These are phyloP conservation scores for Sistotremastrum suecicum DNA, from an alignment of 768 basidiomycete genomes.

Conservation along the genomic window DNA sequence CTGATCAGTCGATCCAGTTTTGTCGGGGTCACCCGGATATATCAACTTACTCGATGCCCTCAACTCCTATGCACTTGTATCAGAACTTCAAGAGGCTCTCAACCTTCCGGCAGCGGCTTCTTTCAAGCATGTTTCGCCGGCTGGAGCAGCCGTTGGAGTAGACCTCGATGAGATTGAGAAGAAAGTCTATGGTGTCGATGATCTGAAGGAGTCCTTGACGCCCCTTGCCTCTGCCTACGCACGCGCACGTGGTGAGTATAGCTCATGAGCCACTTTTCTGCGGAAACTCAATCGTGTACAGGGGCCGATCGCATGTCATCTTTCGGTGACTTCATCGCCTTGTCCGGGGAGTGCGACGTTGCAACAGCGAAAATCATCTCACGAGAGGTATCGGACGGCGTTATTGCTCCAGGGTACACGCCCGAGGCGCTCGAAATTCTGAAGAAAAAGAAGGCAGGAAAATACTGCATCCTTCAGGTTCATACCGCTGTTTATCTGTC, in stretches of 20 bases:
- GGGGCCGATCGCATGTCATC: conserved; percentile 99
- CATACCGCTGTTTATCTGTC: conserved; percentile 2
- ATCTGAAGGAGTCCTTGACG: conserved; percentile 80
- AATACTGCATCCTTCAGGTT: conserved; percentile 95
- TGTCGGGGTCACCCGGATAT: conserved; percentile 92
- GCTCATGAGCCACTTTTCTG: neutral
- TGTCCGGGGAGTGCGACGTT: conserved; percentile 85
- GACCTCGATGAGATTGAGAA: conserved; percentile 74
- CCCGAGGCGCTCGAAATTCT: conserved; percentile 80
- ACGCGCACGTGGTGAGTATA: conserved; percentile 67
- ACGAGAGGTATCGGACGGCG: conserved; percentile 97
- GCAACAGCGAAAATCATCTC: conserved; percentile 95
- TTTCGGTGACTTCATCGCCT: conserved; percentile 96
- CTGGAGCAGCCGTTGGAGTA: conserved; percentile 88
- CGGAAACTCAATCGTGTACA: conserved; percentile 15
- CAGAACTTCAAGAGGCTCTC: conserved; percentile 80
- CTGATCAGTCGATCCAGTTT: conserved; percentile 33
- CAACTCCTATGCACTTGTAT: conserved; percentile 93
- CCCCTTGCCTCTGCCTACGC: conserved; percentile 89
- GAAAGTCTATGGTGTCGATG: conserved; percentile 92
- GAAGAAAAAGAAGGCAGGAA: conserved; percentile 93
- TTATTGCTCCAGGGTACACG: conserved; percentile 91
- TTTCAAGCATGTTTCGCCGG: conserved; percentile 99
- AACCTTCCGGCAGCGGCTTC: conserved; percentile 90
- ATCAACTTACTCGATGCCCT: conserved; percentile 97